phyloP scores from a whole-genome alignment of 2,329 filamentous ascomycete genomes.

The Sporothrix phasma region DNA sequence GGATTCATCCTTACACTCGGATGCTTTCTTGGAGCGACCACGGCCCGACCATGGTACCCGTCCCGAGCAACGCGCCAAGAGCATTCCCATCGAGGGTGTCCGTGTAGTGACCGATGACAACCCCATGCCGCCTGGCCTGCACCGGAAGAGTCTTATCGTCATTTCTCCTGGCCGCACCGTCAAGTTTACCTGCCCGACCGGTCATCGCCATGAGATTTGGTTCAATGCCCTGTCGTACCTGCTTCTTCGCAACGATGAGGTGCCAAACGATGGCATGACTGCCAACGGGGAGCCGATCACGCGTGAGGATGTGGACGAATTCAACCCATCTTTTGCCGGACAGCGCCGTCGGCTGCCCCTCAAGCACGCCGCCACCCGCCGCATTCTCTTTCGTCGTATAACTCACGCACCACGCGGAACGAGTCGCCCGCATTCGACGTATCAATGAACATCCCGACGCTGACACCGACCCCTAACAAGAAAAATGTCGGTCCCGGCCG shows the following conservation, averaged over 20 bases:
- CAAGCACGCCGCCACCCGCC: conserved; percentile 39
- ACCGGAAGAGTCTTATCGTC: conserved; percentile 86
- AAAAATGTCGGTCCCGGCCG: conserved; percentile 26
- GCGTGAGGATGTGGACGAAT: conserved; percentile 61
- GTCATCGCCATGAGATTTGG: conserved; percentile 95
- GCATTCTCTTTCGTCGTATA: conserved; percentile 68
- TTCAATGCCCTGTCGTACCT: conserved; percentile 95
- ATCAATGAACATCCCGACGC: conserved; percentile 44
- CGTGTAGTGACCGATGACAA: conserved; percentile 91
- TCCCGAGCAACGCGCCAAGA: conserved; percentile 69
- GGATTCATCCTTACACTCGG: conserved; percentile 95
- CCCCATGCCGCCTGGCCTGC: conserved; percentile 84
- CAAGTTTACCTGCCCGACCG: conserved; percentile 90
- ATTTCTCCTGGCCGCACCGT: conserved; percentile 79
- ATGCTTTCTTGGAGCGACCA: conserved; percentile 94
- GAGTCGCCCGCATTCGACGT: conserved; percentile 46
- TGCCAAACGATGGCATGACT: conserved; percentile 44
- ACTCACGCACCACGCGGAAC: conserved; percentile 60
- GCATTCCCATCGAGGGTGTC: conserved; percentile 85
- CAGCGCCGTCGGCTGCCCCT: conserved; percentile 26
- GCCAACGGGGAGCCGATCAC: conserved; percentile 42
- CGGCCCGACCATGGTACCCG: conserved; percentile 72
- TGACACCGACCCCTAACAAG: conserved; percentile 40
- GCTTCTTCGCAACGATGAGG: conserved; percentile 57
- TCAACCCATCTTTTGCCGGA: conserved; percentile 56